A percentile compares a stretch with the other conserved stretches of the same genome.
Conservation (phyloP, 169 alveolate genomes). For the Babesia gibsoni region DNA sequence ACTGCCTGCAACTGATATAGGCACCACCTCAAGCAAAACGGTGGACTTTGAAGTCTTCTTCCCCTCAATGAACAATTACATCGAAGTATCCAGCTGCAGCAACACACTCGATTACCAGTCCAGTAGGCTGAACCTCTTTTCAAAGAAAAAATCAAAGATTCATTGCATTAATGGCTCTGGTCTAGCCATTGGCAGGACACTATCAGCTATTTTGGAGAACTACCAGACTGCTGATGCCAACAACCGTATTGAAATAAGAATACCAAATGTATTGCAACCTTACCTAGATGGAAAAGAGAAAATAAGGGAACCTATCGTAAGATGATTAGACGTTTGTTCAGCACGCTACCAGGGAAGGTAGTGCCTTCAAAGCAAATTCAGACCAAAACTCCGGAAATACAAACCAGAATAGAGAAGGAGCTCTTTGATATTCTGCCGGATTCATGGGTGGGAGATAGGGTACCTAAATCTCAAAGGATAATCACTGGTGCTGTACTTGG, state of each 20-base stretch:
- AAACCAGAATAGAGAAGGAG: conserved; percentile 5
- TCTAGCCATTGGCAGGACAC: conserved; percentile 74
- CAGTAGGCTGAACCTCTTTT: conserved; percentile 50
- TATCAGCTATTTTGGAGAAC: conserved; percentile 72
- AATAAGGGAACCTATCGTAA: conserved; percentile 16
- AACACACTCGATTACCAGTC: conserved; percentile 74
- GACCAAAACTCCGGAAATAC: conserved; percentile 14
- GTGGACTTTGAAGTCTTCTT: conserved; percentile 74
- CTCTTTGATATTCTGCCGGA: conserved; percentile 28
- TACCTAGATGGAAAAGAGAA: conserved; percentile 52
- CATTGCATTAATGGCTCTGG: conserved; percentile 79
- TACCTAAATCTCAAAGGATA: conserved; percentile 29
- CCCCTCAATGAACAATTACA: conserved; percentile 66
- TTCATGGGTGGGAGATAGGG: conserved; percentile 15
- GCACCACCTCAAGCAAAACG: conserved; percentile 64
- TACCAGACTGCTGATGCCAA: conserved; percentile 42
- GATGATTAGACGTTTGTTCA: conserved; percentile 10
- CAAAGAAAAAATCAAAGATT: conserved; percentile 39
- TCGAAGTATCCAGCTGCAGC: conserved; percentile 75
- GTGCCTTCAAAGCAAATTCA: conserved; percentile 1
- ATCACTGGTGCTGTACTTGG: conserved; percentile 20
- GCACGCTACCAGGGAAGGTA: conserved; percentile 8
- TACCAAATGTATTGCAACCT: conserved; percentile 67
- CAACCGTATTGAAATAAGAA: conserved; percentile 42
- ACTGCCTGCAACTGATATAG: conserved; percentile 65